Evolutionary conservation across 2,329 filamentous ascomycete genomes (phyloP), one percentile per base, ranked within the genome.

Genomic region (Dactylellina cionopaga): DNA sequence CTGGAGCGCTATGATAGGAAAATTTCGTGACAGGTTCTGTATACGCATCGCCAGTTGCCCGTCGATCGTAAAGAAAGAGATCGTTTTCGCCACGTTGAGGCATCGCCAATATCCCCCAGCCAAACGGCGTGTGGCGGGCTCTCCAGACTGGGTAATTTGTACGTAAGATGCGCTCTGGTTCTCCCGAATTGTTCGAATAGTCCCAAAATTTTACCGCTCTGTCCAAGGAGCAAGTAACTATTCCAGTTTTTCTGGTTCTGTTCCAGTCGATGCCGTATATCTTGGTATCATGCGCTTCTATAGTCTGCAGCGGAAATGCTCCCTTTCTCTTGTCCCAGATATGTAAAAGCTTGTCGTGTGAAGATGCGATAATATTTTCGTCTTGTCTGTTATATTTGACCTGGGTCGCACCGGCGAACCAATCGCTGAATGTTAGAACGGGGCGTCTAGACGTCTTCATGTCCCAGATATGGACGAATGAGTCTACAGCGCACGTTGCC

Each of bases 261-360:
- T 96, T 96, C 94, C 94, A 97, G 80, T 97, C 94, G 31, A 97
- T 84, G 25, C 94, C 94, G 79, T 97, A 97, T 70, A 97, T 96
- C 80, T 96, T 97, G 35, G 92, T 96, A 29, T 87, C 88, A 77
- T 97, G 93, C 0, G 93, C 94, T 78, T 89, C 88, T 74, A 97
- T 96, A 13, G 92, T 94, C 71, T 88, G 89, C 43, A 97, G 81
- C 3, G 93, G 92, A 68, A 88, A 85, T 2, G 90, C 89, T 0
- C 92, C 88, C 78, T 90, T 91, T 51, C 93, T 86, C 78, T 91
- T 89, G 80, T 97, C 93, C 93, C 93, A 97, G 55, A 97, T 92
- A 72, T 92, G 90, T 43, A 97, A 83, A 82, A 88, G 92, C 51
- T 89, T 88, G 80, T 96, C 92, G 81, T 97, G 94, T 9, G 93